Evolutionary conservation across 1,139 yeast species (phyloP).

Genomic region (Yamadazyma triangularis): DNA sequence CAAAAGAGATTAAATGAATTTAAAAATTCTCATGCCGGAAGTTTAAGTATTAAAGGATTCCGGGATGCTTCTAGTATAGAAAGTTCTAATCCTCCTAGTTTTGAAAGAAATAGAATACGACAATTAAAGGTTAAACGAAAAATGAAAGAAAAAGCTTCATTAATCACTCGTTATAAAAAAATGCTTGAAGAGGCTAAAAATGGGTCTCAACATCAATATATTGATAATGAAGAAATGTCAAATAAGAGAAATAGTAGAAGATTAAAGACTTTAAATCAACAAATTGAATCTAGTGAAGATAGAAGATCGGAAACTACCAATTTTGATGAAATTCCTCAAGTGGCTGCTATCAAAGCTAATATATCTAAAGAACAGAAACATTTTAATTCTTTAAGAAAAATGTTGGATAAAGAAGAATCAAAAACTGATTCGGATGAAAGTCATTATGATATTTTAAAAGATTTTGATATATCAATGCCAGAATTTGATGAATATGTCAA

Average conservation of each 20-base stretch:
- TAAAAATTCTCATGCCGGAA: conserved; percentile 69
- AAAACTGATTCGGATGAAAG: background rate
- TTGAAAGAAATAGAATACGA: conserved; percentile 41
- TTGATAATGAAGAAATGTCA: background rate
- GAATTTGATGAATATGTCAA: conserved; percentile 17
- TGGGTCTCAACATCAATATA: background rate
- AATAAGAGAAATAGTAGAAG: background rate
- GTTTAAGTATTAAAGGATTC: conserved; percentile 68
- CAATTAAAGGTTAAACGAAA: conserved; percentile 20
- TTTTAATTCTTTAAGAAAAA: conserved; percentile 1
- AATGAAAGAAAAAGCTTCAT: conserved; percentile 7
- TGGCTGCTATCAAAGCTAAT: background rate
- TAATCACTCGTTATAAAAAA: conserved; percentile 3
- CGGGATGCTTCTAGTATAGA: conserved; percentile 44
- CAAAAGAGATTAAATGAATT: conserved; percentile 89
- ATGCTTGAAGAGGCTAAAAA: background rate
- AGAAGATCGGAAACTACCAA: background rate
- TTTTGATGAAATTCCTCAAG: background rate
- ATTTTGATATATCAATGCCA: conserved; percentile 17
- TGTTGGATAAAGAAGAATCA: background rate
- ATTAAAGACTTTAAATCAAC: background rate
- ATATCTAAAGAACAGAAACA: background rate
- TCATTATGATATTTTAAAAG: conserved; percentile 8
- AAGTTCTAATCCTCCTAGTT: conserved; percentile 80
- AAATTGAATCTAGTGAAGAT: background rate